Evolutionary conservation across 106 monocot genomes (phyloP).

Genomic region (Dendrobium catenatum): DNA sequence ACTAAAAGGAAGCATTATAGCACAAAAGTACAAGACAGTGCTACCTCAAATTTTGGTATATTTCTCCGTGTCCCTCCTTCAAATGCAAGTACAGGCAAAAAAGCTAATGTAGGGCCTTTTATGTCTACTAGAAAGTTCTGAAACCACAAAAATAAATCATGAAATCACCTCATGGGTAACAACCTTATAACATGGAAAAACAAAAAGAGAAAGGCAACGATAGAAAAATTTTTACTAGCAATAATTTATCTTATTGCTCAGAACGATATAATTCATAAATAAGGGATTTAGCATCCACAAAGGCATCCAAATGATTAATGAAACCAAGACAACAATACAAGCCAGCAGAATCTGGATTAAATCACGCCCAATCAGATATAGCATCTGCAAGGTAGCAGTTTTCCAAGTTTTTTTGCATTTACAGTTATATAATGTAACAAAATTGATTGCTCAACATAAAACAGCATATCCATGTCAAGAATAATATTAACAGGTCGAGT

Average conservation of each 20-base stretch:
- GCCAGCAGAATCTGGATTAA: not conserved
- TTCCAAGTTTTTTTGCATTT: not conserved
- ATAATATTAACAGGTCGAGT: not conserved
- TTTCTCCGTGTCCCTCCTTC: constrained; percentile 95
- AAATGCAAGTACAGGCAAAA: constrained; percentile 91
- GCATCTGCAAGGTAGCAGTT: not conserved
- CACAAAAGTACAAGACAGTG: not conserved
- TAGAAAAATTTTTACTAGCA: not conserved
- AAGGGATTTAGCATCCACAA: not conserved
- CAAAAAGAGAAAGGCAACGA: not conserved
- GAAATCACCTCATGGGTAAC: not conserved
- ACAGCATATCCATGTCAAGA: not conserved
- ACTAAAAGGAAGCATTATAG: not conserved
- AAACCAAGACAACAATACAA: not conserved
- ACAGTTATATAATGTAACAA: not conserved
- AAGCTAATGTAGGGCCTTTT: constrained; percentile 72
- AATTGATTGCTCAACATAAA: not conserved
- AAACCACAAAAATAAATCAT: constrained; percentile 8
- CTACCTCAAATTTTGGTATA: constrained; percentile 92
- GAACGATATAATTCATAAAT: not conserved
- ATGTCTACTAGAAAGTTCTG: constrained; percentile 93
- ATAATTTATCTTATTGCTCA: not conserved
- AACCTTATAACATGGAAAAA: not conserved
- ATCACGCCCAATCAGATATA: not conserved
- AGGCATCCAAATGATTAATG: not conserved